Conservation (phyloP, 2,329 filamentous ascomycete genomes). For the Helicocarpus griseus region DNA sequence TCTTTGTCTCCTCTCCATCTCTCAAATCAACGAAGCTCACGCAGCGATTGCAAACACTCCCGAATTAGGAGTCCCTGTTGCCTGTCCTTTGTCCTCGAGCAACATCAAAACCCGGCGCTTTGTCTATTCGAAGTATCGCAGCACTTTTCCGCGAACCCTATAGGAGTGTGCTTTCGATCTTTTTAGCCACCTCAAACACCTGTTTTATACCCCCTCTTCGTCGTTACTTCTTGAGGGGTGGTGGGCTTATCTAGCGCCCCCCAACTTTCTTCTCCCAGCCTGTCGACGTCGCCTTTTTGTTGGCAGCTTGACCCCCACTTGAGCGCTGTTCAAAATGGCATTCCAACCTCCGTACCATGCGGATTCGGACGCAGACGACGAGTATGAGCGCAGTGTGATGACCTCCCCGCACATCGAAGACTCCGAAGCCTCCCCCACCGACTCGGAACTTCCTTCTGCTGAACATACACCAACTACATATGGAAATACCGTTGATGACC, state of each 20-base stretch:
- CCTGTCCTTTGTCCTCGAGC: slow-evolving; percentile 1
- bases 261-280: not conserved
- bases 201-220: not conserved
- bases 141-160: not conserved
- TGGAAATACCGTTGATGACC: slow-evolving; percentile 42
- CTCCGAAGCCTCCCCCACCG: slow-evolving; percentile 47
- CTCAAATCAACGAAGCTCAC: not conserved
- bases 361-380: slow-evolving; percentile 56
- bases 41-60: not conserved
- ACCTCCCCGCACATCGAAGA: slow-evolving; percentile 49
- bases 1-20: not conserved
- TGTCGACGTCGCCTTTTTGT: too few species aligned
- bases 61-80: not conserved
- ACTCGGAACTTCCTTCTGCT: slow-evolving; percentile 48
- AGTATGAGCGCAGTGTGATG: slow-evolving; percentile 52
- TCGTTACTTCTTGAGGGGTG: not conserved
- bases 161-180: not conserved
- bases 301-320: not conserved
- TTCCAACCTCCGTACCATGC: slow-evolving; percentile 46
- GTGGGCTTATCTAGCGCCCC: not conserved
- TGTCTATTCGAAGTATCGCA: not conserved
- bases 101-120: not conserved
- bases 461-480: slow-evolving; percentile 56
- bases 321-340: slow-evolving; percentile 24
- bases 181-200: not conserved